Evolutionary conservation across 306 rosid genomes (phyloP), one percentile per base, ranked within the genome.

Genomic region (Parietaria judaica): DNA sequence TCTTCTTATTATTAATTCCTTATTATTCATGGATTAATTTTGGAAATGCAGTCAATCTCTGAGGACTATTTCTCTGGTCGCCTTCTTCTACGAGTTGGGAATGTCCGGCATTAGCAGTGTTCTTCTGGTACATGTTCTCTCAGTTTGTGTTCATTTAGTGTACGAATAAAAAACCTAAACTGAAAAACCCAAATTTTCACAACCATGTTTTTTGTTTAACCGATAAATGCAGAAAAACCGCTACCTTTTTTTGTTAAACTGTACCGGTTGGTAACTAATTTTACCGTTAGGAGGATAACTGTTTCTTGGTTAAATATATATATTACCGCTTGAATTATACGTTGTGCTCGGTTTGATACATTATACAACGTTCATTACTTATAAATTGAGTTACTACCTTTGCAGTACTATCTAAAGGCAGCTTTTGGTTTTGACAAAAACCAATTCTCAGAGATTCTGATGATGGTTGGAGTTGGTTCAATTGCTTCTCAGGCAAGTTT

Each of bases 391-490:
- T 47, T 10, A 72, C 62, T 60, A 46, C 12, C 8, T 65, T 15
- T 74, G 85, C 91, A 86, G 95, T 89, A 83, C 84, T 89, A 86
- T 71, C 70, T 89, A 75, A 89, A 89, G 74, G 88, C 91, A 6
- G 86, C 66, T 65, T 89, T 86, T 58, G 86, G 87, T 36, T 89
- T 83, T 63, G 66, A 83, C 72, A 89, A 89, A 67, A 89, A 83
- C 65, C 91, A 89, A 73, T 78, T 83, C 77, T 76, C 95, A 13
- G 89, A 89, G 77, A 79, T 89, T 63, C 66, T 74, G 61, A 72
- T 78, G 89, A 65, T 86, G 62, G 91, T 89, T 10, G 95, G 86
- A 51, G 53, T 86, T 14, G 95, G 96, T 64, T 83, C 95, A 46
- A 89, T 89, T 58, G 61, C 86, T 67, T 83, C 91, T 69, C 96